A percentile compares a stretch with the other conserved stretches of the same genome.
phyloP scores from a whole-genome alignment of 2,329 filamentous ascomycete genomes.

The Aspergillus eucalypticola region DNA sequence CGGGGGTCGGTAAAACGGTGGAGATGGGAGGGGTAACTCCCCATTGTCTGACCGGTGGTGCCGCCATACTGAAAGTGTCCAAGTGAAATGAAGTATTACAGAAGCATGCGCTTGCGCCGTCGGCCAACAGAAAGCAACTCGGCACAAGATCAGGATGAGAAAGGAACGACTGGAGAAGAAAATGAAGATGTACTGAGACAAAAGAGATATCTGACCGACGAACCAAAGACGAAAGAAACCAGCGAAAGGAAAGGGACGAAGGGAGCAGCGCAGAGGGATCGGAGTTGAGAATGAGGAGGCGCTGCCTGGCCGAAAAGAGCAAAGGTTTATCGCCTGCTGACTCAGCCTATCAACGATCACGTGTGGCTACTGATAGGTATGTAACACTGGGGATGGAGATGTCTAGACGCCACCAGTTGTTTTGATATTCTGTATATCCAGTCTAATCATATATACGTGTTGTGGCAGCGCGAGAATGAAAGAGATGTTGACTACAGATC shows the following conservation, averaged over 20 bases:
- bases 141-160: conserved; percentile 3
- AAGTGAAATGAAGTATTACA: conserved; percentile 6
- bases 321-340: conserved; percentile 17
- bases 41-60: conserved; percentile 50
- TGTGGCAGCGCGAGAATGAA: too few species aligned
- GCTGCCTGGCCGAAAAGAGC: background rate
- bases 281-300: conserved; percentile 6
- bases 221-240: background rate
- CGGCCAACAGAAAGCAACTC: conserved; percentile 4
- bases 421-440: too few species aligned
- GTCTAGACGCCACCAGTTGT: too few species aligned
- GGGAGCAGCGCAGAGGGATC: conserved; percentile 8
- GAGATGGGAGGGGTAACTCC: conserved; percentile 88
- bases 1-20: conserved; percentile 69
- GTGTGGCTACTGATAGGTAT: too few species aligned
- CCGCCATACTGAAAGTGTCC: conserved; percentile 34
- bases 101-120: conserved; percentile 19
- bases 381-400: too few species aligned
- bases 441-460: too few species aligned
- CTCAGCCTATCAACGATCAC: conserved; percentile 11
- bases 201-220: background rate
- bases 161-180: conserved; percentile 7
- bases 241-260: conserved; percentile 13
- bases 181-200: background rate
- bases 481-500: too few species aligned